Evolutionary conservation across 2,329 filamentous ascomycete genomes (phyloP).

Genomic region (Emydomyces testavorans): DNA sequence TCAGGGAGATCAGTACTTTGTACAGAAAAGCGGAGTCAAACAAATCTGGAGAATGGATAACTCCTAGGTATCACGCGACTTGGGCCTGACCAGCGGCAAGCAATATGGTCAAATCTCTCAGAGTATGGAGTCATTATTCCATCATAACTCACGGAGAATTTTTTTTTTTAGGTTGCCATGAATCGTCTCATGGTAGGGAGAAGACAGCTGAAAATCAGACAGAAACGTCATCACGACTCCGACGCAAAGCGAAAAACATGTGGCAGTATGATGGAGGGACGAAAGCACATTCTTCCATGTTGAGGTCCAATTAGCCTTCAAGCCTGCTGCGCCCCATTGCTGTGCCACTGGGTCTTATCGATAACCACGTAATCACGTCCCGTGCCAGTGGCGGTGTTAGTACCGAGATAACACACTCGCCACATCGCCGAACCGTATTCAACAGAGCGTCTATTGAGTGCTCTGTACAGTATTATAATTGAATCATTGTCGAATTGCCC

Average conservation of each 20-base stretch:
- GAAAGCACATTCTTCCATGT: no score
- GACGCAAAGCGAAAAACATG: constrained; percentile 1
- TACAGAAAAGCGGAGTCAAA: background rate
- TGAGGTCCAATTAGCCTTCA: background rate
- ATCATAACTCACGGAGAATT: no score
- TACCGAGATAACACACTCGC: no score
- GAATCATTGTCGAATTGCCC: no score
- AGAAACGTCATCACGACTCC: background rate
- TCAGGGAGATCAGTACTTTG: background rate
- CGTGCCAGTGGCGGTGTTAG: background rate
- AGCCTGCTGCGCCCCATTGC: background rate
- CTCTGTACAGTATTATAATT: no score
- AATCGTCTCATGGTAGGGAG: background rate
- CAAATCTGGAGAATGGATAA: background rate
- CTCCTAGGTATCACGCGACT: constrained; percentile 4
- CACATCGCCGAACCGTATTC: no score
- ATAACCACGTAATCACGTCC: background rate
- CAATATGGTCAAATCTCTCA: background rate
- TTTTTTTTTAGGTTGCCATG: no score
- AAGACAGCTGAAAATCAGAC: constrained; percentile 2
- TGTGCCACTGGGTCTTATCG: constrained; percentile 5
- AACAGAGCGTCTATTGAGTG: no score
- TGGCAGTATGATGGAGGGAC: no score
- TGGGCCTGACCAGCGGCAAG: background rate
- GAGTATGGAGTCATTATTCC: background rate